A percentile compares a stretch with the other conserved stretches of the same genome.
Conservation (phyloP, 176 grass and related monocot species). For the Zoysia japonica region DNA sequence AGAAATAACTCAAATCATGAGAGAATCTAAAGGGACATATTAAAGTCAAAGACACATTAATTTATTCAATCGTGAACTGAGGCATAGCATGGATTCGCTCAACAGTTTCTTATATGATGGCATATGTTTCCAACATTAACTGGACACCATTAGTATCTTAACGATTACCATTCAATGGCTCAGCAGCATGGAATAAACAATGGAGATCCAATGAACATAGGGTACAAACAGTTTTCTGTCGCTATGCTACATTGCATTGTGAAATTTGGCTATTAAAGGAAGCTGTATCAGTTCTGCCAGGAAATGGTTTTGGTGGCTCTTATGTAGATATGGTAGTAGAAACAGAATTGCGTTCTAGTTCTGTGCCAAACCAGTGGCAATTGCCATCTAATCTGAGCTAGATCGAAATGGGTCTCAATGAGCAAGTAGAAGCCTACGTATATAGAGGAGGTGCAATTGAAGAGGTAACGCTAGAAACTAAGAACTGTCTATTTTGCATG, state of each 20-base stretch:
- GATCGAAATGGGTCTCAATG: not conserved
- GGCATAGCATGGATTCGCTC: not conserved
- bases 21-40: not conserved
- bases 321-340: not conserved
- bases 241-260: not conserved
- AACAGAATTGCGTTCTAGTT: not conserved
- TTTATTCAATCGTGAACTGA: not conserved
- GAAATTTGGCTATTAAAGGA: not conserved
- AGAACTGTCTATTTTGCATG: slow-evolving; percentile 7
- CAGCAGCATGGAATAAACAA: not conserved
- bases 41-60: not conserved
- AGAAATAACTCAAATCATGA: not conserved
- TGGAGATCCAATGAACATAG: not conserved
- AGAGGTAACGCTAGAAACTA: not conserved
- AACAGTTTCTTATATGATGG: not conserved
- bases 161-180: not conserved
- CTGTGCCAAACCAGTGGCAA: not conserved
- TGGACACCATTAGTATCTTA: not conserved
- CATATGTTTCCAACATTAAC: not conserved
- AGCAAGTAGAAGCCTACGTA: not conserved
- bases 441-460: not conserved
- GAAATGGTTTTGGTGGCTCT: not conserved
- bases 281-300: not conserved
- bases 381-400: not conserved
- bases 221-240: not conserved